Conservation (phyloP, 1,284 basidiomycete genomes). For the Apiotrichum mycotoxinovorans region DNA sequence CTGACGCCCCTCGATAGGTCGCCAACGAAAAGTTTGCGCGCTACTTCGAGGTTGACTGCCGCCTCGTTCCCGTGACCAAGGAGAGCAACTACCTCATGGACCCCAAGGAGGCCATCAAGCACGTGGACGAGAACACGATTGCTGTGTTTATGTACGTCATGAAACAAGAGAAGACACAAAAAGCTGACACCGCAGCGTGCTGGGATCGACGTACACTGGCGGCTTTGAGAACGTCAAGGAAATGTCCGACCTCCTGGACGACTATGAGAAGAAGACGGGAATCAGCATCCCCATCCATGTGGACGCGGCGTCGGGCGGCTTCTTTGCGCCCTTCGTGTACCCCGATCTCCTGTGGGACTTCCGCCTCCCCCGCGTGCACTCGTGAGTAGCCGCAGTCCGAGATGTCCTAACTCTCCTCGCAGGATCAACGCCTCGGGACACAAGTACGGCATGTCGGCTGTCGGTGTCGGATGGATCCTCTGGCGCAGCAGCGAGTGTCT, state of each 20-base stretch:
- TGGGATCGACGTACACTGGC: conserved; percentile 77
- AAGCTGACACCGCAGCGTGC: conserved; percentile 20
- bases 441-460: conserved; percentile 72
- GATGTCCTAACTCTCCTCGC: background rate
- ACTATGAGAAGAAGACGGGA: conserved; percentile 78
- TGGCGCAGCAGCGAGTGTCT: conserved; percentile 73
- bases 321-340: conserved; percentile 58
- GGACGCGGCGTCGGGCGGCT: conserved; percentile 62
- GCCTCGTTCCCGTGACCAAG: conserved; percentile 10
- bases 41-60: conserved; percentile 56
- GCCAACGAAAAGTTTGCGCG: conserved; percentile 82
- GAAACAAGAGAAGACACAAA: background rate
- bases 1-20: conserved; percentile 4
- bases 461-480: conserved; percentile 67
- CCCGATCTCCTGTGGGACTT: conserved; percentile 85
- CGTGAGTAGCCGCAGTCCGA: conserved; percentile 10
- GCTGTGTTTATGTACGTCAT: conserved; percentile 34
- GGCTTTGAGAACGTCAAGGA: conserved; percentile 88
- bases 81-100: conserved; percentile 74
- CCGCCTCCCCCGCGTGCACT: conserved; percentile 74
- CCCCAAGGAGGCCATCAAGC: conserved; percentile 78
- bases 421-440: conserved; percentile 65
- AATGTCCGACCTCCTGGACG: conserved; percentile 78
- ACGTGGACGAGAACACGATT: conserved; percentile 79
- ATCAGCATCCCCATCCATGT: conserved; percentile 77